A percentile compares a stretch with the other conserved stretches of the same genome.
phyloP scores from a whole-genome alignment of 106 monocot species.

The Agapanthus africanus region DNA sequence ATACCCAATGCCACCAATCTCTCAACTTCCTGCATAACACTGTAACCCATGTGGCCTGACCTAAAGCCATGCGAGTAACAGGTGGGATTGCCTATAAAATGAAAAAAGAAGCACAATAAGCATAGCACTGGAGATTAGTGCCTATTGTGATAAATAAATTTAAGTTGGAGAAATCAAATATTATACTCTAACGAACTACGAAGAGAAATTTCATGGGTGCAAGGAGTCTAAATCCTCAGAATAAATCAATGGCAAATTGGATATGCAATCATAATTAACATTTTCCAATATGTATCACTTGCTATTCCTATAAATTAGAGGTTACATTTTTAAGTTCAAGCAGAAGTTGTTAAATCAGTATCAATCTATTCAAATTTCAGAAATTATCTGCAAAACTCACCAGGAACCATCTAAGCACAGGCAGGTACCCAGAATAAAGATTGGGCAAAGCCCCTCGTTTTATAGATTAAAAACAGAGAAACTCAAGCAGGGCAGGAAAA shows the following conservation, averaged over 20 bases:
- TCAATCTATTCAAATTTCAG: background rate
- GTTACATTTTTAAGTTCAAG: background rate
- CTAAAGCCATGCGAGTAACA: slow-evolving; percentile 85
- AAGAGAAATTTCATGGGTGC: background rate
- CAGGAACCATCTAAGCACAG: background rate
- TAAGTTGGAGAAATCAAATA: background rate
- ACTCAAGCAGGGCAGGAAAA: no score
- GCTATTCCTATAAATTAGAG: background rate
- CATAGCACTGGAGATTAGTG: background rate
- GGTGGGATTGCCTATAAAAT: slow-evolving; percentile 88
- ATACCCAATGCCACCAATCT: slow-evolving; percentile 98
- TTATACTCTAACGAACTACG: background rate
- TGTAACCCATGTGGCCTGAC: slow-evolving; percentile 90
- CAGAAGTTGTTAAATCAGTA: background rate
- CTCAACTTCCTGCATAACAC: slow-evolving; percentile 86
- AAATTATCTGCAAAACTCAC: background rate
- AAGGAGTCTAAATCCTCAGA: no score
- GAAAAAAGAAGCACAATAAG: no score
- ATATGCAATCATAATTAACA: background rate
- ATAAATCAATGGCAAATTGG: background rate
- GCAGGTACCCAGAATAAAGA: no score
- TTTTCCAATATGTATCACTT: background rate
- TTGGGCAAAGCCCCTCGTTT: no score
- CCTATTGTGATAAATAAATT: background rate
- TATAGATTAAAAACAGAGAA: no score